Evolutionary conservation across 1,284 basidiomycete genomes (phyloP), one percentile per base, ranked within the genome.

Genomic region (Filobasidium uniguttulatum): DNA sequence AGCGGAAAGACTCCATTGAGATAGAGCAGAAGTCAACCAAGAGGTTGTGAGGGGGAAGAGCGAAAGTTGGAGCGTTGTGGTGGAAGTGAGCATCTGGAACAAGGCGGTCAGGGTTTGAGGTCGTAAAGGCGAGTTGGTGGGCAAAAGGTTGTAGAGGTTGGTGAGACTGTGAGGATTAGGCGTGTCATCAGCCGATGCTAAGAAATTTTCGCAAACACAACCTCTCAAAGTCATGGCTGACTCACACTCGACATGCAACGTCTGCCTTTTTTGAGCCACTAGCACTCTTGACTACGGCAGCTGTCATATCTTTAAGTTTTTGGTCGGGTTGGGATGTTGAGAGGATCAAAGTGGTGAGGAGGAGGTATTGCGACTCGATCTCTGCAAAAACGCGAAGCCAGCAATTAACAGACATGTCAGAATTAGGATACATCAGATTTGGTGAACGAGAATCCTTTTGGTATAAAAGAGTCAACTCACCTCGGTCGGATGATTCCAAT

Each of bases 91-190:
- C 50, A 82, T 68, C 30, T 78, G 70, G 44, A 93, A 69, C 41
- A 93, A 77, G 8, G 79, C 69, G 41, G 73, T 73, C 61, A 84
- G 83, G 40, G 84, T 80, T 12, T 73, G 60, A 38, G 80, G 69
- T 25, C 86, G 79, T 49, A 84, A 71, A 10, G 79, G 62, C 5
- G 86, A 88, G 36, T 71, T 72, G 49, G 79, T 74, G 22, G 86
- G 82, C 20, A 83, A 72, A 17, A 80, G 76, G 66, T 93, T 91
- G 78, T 90, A 91, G 30, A 89, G 71, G 68, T 89, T 90, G 46
- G 85, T 82, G 28, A 93, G 71, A 62, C 88, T 90, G 57, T 9
- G 34, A 15, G 10, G 20, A 20, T 50, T 49, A 44, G 26, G 43
- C 26, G 12, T 19, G 28, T 6, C 15, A 5, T 19, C 36, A 56